Conservation (phyloP, 768 basidiomycete genomes). For the Hericium rajendrae region DNA sequence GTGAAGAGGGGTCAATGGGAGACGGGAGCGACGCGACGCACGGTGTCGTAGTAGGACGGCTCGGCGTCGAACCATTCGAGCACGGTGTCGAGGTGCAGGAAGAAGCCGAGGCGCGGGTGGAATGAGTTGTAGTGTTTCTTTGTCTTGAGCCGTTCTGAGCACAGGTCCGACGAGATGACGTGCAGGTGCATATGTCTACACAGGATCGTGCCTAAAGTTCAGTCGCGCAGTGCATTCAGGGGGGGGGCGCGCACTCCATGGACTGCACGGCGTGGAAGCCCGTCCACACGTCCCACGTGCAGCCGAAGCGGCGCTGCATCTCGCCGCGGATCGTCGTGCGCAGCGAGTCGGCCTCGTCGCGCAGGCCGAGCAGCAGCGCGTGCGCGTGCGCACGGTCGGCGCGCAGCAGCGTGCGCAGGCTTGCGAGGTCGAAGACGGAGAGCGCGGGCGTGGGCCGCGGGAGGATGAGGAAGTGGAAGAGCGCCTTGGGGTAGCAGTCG, state of each 20-base stretch:
- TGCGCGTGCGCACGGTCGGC: conserved; percentile 39
- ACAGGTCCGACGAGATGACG: conserved; percentile 72
- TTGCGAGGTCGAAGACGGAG: conserved; percentile 32
- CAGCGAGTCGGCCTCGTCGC: conserved; percentile 45
- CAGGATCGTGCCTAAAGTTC: not conserved
- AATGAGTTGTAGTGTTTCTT: conserved; percentile 94
- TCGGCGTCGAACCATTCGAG: conserved; percentile 70
- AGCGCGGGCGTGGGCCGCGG: conserved; percentile 41
- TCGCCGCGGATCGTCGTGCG: conserved; percentile 63
- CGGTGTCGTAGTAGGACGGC: conserved; percentile 41
- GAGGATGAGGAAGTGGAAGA: conserved; percentile 83
- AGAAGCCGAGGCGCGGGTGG: conserved; percentile 76
- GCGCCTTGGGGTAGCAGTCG: conserved; percentile 74
- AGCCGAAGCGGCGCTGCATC: conserved; percentile 68
- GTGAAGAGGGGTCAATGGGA: not conserved
- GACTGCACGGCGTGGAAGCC: conserved; percentile 86
- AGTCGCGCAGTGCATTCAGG: not conserved
- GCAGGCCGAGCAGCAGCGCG: conserved; percentile 38
- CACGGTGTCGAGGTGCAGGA: conserved; percentile 70
- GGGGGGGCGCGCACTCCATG: conserved; percentile 55
- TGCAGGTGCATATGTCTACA: conserved; percentile 76
- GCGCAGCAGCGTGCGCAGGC: conserved; percentile 46
- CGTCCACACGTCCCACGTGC: conserved; percentile 65
- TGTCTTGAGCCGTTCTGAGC: conserved; percentile 59
- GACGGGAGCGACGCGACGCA: conserved; percentile 23